Conservation (phyloP, 2,329 filamentous ascomycete species). For the Neocatenulostroma microsporum region DNA sequence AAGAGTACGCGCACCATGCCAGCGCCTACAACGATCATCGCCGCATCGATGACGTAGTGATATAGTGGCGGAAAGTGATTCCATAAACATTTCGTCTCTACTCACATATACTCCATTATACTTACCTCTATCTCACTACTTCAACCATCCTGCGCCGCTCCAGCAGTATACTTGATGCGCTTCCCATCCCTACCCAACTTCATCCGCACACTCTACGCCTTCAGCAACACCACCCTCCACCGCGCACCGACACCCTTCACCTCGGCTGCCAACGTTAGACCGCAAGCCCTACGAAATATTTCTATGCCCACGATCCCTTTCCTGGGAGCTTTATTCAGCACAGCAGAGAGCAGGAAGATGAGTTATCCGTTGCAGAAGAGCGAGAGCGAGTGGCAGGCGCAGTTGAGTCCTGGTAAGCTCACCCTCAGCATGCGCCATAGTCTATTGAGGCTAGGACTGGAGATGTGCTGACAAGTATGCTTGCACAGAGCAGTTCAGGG, state of each 20-base stretch:
- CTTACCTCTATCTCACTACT: too few species aligned
- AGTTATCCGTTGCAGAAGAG: conserved; percentile 73
- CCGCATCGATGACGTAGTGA: too few species aligned
- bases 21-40: too few species aligned
- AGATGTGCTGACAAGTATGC: conserved; percentile 16
- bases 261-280: conserved; percentile 25
- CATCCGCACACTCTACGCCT: conserved; percentile 43
- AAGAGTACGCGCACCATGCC: too few species aligned
- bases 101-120: too few species aligned
- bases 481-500: conserved; percentile 91
- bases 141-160: too few species aligned
- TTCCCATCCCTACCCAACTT: conserved; percentile 41
- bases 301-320: conserved; percentile 74
- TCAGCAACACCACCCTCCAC: conserved; percentile 38
- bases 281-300: conserved; percentile 28
- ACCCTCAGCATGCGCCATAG: conserved; percentile 6
- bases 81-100: too few species aligned
- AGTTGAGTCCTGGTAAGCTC: conserved; percentile 60
- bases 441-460: too few species aligned
- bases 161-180: conserved; percentile 34
- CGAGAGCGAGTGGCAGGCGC: conserved; percentile 80
- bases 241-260: conserved; percentile 15
- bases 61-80: too few species aligned
- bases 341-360: conserved; percentile 51
- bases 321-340: conserved; percentile 66